A percentile compares a stretch with the other conserved stretches of the same genome.
Conservation (phyloP, 805 yeast genomes). For the Myxozyma geophila region DNA sequence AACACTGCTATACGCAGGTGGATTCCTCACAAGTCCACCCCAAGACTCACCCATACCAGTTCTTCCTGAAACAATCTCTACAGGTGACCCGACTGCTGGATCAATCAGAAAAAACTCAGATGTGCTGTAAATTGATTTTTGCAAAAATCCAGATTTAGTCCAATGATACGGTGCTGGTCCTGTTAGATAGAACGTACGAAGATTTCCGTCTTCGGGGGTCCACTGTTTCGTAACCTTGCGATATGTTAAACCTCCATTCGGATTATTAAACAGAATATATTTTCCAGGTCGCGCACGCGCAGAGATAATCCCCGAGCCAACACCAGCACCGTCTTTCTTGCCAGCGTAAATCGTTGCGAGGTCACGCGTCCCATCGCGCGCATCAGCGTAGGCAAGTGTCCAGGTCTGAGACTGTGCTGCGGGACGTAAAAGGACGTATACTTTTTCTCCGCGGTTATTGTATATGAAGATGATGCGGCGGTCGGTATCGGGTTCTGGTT, state of each 20-base stretch:
- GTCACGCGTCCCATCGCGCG: slow-evolving; percentile 17
- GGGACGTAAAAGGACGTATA: slow-evolving; percentile 32
- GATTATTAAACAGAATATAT: slow-evolving; percentile 32
- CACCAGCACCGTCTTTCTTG: slow-evolving; percentile 26
- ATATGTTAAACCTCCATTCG: slow-evolving; percentile 33
- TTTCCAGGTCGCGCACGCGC: slow-evolving; percentile 36
- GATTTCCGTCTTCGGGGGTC: slow-evolving; percentile 30
- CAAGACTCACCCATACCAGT: slow-evolving; percentile 10
- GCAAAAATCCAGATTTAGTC: slow-evolving; percentile 31
- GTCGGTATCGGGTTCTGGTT: slow-evolving; percentile 30
- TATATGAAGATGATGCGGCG: slow-evolving; percentile 26
- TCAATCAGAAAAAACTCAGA: slow-evolving; percentile 28
- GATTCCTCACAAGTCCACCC: slow-evolving; percentile 1
- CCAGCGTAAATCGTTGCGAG: slow-evolving; percentile 36
- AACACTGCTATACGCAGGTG: slow-evolving; percentile 1
- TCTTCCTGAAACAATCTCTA: slow-evolving; percentile 15
- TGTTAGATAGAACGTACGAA: slow-evolving; percentile 31
- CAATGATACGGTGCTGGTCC: slow-evolving; percentile 33
- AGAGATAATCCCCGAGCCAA: slow-evolving; percentile 31
- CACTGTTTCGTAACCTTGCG: slow-evolving; percentile 35
- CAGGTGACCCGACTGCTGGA: slow-evolving; percentile 28
- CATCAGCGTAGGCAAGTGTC: slow-evolving; percentile 33
- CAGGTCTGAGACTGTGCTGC: slow-evolving; percentile 29
- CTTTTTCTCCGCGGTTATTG: slow-evolving; percentile 33
- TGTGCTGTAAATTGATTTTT: slow-evolving; percentile 4